Evolutionary conservation across 2,329 filamentous ascomycete genomes (phyloP), one percentile per base, ranked within the genome.

Genomic region (Aspergillus tanneri): DNA sequence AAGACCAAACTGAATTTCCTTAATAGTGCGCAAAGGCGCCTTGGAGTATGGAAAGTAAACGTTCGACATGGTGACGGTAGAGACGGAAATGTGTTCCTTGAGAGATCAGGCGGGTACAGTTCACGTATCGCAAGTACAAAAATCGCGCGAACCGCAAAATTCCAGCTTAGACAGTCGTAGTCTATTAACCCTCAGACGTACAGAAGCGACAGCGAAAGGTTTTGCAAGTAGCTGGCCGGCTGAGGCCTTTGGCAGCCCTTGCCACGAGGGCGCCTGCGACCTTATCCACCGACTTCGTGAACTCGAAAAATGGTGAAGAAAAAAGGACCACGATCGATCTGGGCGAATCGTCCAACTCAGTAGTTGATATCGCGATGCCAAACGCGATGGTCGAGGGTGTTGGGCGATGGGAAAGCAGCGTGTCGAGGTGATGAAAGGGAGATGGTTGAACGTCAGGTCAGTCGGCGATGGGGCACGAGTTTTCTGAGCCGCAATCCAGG

Each of bases 1-100:
- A 69, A 99, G 83, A 68, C 93, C 93, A 69, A 99, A 99, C 79
- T 99, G 95, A 64, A 99, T 96, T 81, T 99, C 95, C 81, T 96
- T 87, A 65, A 99, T 91, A 59, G 88, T 95, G 80, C 93, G 92
- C 82, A 97, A 82, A 72, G 91, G 91, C 83, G 88, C 91, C 82
- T 88, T 91, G 71, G 89, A 96, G 75, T 90, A 89, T 67, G 87
- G 81, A 68, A 96, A 96, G 70, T 86, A 86, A 60, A 92, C 85
- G 76, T 95, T 95, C 77, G 92, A 83, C 93, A 99, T 96, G 67
- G 66, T 88, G 74, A 69, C 70, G 66, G 60, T 66, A 59, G 61
- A 55, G 49, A 54, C 50, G 52, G 56, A 45, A 47, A 54, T 37
- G 45, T 44, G 47, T 38, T 30, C 47, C 30, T 49, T 45, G 45